Evolutionary conservation across 2,329 filamentous ascomycete genomes (phyloP), one percentile per base, ranked within the genome.

Genomic region (Apiospora arundinis): DNA sequence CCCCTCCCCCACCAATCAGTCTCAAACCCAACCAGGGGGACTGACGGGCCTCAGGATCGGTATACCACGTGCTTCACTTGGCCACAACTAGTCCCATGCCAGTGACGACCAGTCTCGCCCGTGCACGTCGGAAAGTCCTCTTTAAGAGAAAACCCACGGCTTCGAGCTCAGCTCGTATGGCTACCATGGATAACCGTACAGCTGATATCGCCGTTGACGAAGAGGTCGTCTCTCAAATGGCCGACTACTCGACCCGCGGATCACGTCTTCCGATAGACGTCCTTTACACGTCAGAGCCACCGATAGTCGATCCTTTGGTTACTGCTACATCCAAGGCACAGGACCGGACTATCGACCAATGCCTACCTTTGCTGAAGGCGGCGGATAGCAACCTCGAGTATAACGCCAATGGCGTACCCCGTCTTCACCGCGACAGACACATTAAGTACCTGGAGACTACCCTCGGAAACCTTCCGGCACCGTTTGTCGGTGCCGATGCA

Each of bases 401-500:
- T 82, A 97, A 97, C 82, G 83, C 83, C 69, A 85, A 92, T 80
- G 95, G 94, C 18, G 84, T 98, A 46, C 93, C 94, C 18, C 87
- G 86, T 71, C 88, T 99, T n/a, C 88, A 91, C 75, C 90, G 92
- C 56, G 83, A 83, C 73, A 84, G 84, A 56, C 91, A 92, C 81
- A 84, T 89, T 72, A 82, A 80, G 45, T 95, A 94, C 78, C 82
- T 95, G 68, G 86, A 87, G 74, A 86, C 85, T 74, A 85, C 84
- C 75, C 82, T 92, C 44, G 85, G 84, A 32, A 85, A 85, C 67
- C 90, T 97, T 73, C 94, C 95, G 0, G 83, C 88, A 9, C 85
- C 84, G 4, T 97, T 92, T 81, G 90, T 92, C 69, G 87, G 87
- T 67, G 89, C 95, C 75, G 96, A 99, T 85, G 92, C 96, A 44